Conservation (phyloP, 139 green algal species). For the Micractinium sp. region DNA sequence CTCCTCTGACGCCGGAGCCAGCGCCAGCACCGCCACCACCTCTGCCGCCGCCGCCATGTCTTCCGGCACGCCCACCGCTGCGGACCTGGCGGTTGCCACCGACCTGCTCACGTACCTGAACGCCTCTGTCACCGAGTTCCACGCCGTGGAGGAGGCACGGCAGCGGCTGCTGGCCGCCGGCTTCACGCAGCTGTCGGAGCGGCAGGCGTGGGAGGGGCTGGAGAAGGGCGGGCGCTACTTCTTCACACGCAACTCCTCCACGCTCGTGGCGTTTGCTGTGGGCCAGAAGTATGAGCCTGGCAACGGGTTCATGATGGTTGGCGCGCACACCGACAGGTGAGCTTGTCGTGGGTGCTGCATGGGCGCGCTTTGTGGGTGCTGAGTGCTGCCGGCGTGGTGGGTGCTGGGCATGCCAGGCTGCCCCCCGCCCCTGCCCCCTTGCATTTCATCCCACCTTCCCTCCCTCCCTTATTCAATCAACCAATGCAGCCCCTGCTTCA, state of each 20-base stretch:
- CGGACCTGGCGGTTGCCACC: conserved; percentile 12
- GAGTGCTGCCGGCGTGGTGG: not conserved
- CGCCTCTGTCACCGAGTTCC: conserved; percentile 33
- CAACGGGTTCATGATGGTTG: conserved; percentile 93
- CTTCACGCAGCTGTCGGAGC: conserved; percentile 81
- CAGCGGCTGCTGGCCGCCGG: conserved; percentile 65
- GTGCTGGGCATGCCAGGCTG: not conserved
- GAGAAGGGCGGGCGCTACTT: conserved; percentile 85
- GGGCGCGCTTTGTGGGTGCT: no score
- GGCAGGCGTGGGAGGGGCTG: conserved; percentile 70
- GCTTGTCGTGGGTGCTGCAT: not conserved
- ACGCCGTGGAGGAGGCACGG: conserved; percentile 62
- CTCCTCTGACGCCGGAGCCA: not conserved
- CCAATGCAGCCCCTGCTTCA: conserved; percentile 77
- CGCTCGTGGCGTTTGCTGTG: conserved; percentile 93
- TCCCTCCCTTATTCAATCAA: not conserved
- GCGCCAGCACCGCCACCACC: not conserved
- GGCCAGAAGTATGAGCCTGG: conserved; percentile 82
- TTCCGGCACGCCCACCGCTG: not conserved
- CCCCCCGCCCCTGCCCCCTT: not conserved
- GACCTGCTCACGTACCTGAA: conserved; percentile 39
- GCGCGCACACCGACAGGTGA: conserved; percentile 91
- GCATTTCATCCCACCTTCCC: no score
- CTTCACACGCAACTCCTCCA: conserved; percentile 93
- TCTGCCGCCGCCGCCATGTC: not conserved